These are phyloP conservation scores for Domatiomyces globalis DNA, from an alignment of 2,329 filamentous ascomycete species.

Conservation along the genomic window DNA sequence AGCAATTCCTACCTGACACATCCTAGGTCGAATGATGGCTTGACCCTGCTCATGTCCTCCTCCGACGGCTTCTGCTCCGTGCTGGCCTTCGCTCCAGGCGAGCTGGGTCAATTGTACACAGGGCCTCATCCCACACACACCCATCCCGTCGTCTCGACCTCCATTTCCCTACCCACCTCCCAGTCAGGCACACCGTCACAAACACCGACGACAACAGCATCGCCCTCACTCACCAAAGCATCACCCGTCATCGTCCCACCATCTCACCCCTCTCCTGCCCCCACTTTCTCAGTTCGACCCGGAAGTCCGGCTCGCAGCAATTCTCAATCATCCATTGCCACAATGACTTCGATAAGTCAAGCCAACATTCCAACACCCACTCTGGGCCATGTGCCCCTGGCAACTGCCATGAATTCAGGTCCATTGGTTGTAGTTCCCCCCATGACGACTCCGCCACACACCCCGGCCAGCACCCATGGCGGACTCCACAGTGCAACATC, in stretches of 20 bases:
- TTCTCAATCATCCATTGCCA: constrained; percentile 66
- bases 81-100: constrained; percentile 66
- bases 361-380: constrained; percentile 68
- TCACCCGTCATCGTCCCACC: constrained; percentile 47
- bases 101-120: constrained; percentile 70
- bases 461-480: constrained; percentile 43
- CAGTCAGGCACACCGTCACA: constrained; percentile 48
- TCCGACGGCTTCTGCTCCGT: constrained; percentile 96
- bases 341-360: constrained; percentile 34
- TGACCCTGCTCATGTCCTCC: constrained; percentile 82
- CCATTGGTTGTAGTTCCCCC: constrained; percentile 42
- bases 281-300: constrained; percentile 41
- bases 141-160: constrained; percentile 20
- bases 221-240: constrained; percentile 40
- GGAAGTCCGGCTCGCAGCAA: constrained; percentile 74
- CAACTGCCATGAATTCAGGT: constrained; percentile 56
- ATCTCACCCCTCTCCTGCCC: constrained; percentile 43
- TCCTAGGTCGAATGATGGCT: constrained; percentile 56
- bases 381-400: constrained; percentile 59
- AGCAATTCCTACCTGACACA: constrained; percentile 12
- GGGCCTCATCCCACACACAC: constrained; percentile 41
- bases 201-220: constrained; percentile 54
- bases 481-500: constrained; percentile 39
- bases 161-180: constrained; percentile 24
- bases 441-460: constrained; percentile 81